Conservation (phyloP, 768 basidiomycete species). For the Russula compacta region DNA sequence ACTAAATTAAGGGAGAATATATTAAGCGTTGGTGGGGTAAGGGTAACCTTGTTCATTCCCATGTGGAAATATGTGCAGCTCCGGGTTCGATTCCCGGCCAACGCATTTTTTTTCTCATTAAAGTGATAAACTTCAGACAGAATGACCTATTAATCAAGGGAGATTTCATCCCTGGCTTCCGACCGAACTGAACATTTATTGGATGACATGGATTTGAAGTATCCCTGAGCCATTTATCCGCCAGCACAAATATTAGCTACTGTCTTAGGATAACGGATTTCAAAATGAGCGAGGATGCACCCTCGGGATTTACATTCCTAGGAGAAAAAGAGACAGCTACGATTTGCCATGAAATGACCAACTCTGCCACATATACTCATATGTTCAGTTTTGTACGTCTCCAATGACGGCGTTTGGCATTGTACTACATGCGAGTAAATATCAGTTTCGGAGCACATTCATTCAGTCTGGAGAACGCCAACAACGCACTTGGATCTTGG, state of each 20-base stretch:
- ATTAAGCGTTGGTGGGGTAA: constrained; percentile 47
- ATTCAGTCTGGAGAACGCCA: background rate
- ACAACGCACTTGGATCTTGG: constrained; percentile 76
- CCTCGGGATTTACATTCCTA: background rate
- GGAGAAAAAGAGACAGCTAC: background rate
- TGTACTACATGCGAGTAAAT: constrained; percentile 45
- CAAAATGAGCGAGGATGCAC: background rate
- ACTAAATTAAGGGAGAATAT: background rate
- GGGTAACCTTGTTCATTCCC: constrained; percentile 88
- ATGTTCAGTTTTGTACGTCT: constrained; percentile 98
- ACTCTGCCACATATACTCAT: constrained; percentile 32
- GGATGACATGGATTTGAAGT: too few relatives aligned
- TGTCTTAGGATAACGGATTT: background rate
- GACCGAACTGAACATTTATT: background rate
- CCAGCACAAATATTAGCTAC: background rate
- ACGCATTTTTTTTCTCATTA: constrained; percentile 26
- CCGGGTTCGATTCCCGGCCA: constrained; percentile 54
- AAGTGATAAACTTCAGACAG: too few relatives aligned
- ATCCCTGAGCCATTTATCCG: background rate
- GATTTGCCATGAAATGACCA: background rate
- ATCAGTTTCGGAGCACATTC: background rate
- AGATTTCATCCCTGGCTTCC: background rate
- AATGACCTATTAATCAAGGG: background rate
- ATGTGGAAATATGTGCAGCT: constrained; percentile 37
- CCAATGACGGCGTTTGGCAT: constrained; percentile 98